Conservation (phyloP, 257 asterid genomes). For the Lycium ferocissimum region DNA sequence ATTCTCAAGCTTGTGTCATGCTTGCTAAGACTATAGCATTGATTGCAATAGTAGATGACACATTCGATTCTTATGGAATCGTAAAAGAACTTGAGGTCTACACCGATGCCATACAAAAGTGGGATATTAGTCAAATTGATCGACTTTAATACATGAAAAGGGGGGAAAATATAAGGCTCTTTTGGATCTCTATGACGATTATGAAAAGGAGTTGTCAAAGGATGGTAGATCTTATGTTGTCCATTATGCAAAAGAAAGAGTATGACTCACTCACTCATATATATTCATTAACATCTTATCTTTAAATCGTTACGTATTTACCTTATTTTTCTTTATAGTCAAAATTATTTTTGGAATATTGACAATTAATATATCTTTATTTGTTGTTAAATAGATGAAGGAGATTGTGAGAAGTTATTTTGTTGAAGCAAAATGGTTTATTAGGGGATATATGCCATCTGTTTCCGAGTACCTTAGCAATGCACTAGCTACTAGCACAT, state of each 20-base stretch:
- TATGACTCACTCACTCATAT: neutral
- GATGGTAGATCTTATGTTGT: neutral
- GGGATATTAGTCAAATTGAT: neutral
- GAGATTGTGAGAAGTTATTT: constrained; percentile 48
- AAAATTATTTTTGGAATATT: neutral
- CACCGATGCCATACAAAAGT: constrained; percentile 26
- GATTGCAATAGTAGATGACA: constrained; percentile 36
- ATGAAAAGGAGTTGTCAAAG: neutral
- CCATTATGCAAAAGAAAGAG: neutral
- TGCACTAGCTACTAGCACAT: constrained; percentile 47
- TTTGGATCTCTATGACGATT: neutral
- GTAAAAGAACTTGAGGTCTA: constrained; percentile 30
- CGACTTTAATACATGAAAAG: neutral
- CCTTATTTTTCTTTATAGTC: neutral
- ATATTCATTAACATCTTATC: neutral
- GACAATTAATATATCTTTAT: neutral
- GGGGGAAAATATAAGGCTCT: neutral
- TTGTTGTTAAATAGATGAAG: constrained; percentile 40
- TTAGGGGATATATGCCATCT: constrained; percentile 49
- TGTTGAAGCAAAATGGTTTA: constrained; percentile 59
- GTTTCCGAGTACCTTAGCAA: constrained; percentile 51
- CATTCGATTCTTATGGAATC: constrained; percentile 40
- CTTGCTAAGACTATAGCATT: constrained; percentile 24
- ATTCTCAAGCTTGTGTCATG: constrained; percentile 32
- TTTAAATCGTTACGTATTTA: neutral